Evolutionary conservation across 139 green algal species (phyloP).

Genomic region (Zygnema cylindricum): DNA sequence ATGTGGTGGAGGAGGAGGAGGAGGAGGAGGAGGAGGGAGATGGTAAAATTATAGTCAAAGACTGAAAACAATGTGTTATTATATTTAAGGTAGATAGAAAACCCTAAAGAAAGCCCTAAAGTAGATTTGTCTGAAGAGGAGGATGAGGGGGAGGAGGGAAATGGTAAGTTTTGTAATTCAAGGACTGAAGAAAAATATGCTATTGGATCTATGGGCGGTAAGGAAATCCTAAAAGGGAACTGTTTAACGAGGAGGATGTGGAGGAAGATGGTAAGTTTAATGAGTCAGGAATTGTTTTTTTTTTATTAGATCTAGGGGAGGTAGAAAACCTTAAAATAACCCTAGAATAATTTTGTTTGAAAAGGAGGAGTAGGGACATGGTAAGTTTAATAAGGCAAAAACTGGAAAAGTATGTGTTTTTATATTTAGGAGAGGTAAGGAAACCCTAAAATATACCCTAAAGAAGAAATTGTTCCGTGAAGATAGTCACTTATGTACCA

Average conservation of each 20-base stretch:
- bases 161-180: constrained; percentile 18
- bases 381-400: background rate
- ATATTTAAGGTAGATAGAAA: constrained; percentile 1
- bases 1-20: background rate
- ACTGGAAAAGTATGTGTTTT: no score
- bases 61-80: constrained; percentile 11
- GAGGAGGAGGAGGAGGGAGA: background rate
- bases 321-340: constrained; percentile 10
- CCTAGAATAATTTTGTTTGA: constrained; percentile 72
- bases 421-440: no score
- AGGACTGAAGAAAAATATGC: background rate
- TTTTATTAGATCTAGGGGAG: background rate
- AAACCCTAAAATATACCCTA: no score
- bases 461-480: no score
- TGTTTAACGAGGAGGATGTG: background rate
- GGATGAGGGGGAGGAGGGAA: constrained; percentile 47
- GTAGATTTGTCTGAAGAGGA: constrained; percentile 65
- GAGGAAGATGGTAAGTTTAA: background rate
- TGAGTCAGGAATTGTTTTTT: background rate
- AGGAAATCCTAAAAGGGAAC: no score
- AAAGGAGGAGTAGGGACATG: constrained; percentile 29
- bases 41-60: background rate
- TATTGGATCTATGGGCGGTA: no score
- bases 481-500: no score
- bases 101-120: constrained; percentile 65